Conservation (phyloP, 2,329 filamentous ascomycete species). For the Tolypocladium capitatum region DNA sequence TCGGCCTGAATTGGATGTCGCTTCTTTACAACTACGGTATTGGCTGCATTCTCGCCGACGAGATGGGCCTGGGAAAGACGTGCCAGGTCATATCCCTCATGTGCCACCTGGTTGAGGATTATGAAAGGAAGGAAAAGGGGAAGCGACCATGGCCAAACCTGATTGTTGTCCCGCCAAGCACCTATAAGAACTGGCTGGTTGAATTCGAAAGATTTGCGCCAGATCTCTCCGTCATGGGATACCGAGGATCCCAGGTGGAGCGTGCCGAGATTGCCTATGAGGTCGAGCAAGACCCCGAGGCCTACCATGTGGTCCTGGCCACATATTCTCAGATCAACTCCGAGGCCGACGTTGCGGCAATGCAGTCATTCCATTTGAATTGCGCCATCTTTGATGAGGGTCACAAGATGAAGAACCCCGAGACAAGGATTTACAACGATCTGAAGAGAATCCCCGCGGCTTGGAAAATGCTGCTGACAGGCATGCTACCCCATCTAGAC, state of each 20-base stretch:
- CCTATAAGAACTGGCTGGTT: slow-evolving; percentile 86
- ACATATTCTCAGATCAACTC: slow-evolving; percentile 47
- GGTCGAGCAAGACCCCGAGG: slow-evolving; percentile 48
- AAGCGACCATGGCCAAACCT: slow-evolving; percentile 55
- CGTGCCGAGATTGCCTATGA: slow-evolving; percentile 54
- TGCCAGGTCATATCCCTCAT: slow-evolving; percentile 92
- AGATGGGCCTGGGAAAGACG: slow-evolving; percentile 95
- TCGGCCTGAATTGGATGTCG: slow-evolving; percentile 88
- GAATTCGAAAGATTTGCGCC: slow-evolving; percentile 87
- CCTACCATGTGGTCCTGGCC: slow-evolving; percentile 50
- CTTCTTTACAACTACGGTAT: slow-evolving; percentile 67
- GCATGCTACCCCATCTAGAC: slow-evolving; percentile 7
- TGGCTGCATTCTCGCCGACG: slow-evolving; percentile 87
- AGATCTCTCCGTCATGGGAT: slow-evolving; percentile 58
- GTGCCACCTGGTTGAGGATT: slow-evolving; percentile 63
- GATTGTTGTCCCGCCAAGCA: slow-evolving; percentile 84
- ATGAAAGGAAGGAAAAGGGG: slow-evolving; percentile 16
- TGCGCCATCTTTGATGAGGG: slow-evolving; percentile 81
- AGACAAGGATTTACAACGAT: slow-evolving; percentile 68
- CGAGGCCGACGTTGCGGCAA: slow-evolving; percentile 34
- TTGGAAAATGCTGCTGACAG: slow-evolving; percentile 69
- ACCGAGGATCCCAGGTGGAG: slow-evolving; percentile 51
- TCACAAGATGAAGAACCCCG: slow-evolving; percentile 80
- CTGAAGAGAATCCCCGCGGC: slow-evolving; percentile 62
- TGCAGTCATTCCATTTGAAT: slow-evolving; percentile 35